Evolutionary conservation across 2,329 filamentous ascomycete species (phyloP).

Genomic region (Exophiala sp.): DNA sequence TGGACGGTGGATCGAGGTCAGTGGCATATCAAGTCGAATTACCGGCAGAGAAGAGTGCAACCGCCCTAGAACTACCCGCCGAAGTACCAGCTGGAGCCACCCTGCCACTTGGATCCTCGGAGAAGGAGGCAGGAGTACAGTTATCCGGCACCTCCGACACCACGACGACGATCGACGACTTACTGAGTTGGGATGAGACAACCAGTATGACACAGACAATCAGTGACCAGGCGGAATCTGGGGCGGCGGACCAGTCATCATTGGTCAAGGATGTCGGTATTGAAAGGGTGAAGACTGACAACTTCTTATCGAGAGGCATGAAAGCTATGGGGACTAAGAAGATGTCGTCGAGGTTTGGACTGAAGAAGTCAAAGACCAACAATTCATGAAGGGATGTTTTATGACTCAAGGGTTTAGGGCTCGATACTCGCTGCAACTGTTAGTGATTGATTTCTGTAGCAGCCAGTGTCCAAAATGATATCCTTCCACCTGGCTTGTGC

Average conservation of each 20-base stretch:
- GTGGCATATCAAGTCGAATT: constrained; percentile 7
- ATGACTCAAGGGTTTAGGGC: not conserved
- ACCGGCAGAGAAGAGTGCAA: not conserved
- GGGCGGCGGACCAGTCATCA: not conserved
- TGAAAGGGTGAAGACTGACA: constrained; percentile 18
- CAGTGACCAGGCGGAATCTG: not conserved
- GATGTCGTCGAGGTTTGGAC: constrained; percentile 12
- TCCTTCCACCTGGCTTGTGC: too few species aligned
- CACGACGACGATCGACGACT: constrained; percentile 6
- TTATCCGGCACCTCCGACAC: not conserved
- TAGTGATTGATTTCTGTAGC: too few species aligned
- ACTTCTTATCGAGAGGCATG: constrained; percentile 15
- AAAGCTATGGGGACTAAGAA: constrained; percentile 5
- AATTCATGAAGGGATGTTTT: not conserved
- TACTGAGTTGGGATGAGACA: constrained; percentile 8
- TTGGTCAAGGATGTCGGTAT: not conserved
- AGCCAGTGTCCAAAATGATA: too few species aligned
- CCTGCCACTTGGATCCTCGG: not conserved
- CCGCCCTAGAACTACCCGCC: constrained; percentile 17
- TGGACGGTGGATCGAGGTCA: constrained; percentile 8
- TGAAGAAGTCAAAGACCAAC: constrained; percentile 19
- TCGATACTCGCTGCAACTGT: not conserved
- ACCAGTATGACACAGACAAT: constrained; percentile 7
- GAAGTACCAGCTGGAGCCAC: constrained; percentile 1
- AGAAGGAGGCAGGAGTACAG: not conserved